Conservation (phyloP, 108 stramenopile species). For the Skeletonema tropicum region DNA sequence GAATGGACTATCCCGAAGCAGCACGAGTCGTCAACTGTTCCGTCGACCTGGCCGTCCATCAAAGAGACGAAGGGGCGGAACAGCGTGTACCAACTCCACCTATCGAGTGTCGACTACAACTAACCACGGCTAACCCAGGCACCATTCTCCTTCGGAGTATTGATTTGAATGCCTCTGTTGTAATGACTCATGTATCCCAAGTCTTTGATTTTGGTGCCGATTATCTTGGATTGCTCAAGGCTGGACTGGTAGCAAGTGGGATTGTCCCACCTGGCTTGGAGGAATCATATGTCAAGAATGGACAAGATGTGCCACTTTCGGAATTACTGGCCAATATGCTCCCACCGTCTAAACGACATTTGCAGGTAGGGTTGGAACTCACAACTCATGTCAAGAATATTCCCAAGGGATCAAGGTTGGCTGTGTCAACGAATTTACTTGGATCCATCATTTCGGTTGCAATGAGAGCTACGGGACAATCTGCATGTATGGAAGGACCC, state of each 20-base stretch:
- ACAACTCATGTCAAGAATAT: constrained; percentile 63
- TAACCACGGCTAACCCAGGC: constrained; percentile 47
- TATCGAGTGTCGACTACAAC: constrained; percentile 54
- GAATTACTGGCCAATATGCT: constrained; percentile 50
- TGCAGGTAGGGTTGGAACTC: constrained; percentile 46
- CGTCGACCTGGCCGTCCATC: no score
- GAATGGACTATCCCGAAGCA: constrained; percentile 71
- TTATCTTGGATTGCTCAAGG: constrained; percentile 62
- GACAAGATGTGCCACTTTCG: constrained; percentile 29
- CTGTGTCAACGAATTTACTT: constrained; percentile 66
- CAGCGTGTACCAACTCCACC: constrained; percentile 47
- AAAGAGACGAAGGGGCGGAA: background rate
- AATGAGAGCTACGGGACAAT: constrained; percentile 57
- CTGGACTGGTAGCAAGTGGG: constrained; percentile 63
- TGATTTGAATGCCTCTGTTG: constrained; percentile 49
- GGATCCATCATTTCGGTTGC: constrained; percentile 64
- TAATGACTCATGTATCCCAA: constrained; percentile 59
- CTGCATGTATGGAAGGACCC: constrained; percentile 33
- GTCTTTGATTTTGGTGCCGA: constrained; percentile 64
- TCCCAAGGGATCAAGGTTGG: constrained; percentile 66
- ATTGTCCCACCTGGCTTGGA: constrained; percentile 62
- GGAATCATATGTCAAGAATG: constrained; percentile 2
- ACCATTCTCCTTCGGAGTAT: constrained; percentile 50
- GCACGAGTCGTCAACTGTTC: constrained; percentile 67
- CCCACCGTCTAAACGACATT: background rate